Percentiles rank a stretch among this genome's conserved stretches.
Conservation (phyloP, 306 rosid genomes). For the Geum urbanum region DNA sequence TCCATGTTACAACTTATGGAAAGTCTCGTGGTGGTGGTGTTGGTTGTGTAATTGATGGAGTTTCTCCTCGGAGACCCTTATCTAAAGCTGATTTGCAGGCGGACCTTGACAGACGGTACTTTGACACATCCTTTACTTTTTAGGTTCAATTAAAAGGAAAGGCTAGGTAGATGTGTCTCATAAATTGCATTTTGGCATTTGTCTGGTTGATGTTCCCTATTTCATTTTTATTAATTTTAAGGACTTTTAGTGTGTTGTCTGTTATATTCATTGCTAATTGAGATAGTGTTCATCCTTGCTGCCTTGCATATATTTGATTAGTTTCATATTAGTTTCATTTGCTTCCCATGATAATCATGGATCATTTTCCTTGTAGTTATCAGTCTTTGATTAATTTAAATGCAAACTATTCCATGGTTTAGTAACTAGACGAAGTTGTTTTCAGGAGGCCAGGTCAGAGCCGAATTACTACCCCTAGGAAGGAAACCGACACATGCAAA, state of each 20-base stretch:
- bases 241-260: background rate
- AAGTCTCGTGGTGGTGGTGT: constrained; percentile 99
- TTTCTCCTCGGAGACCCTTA: constrained; percentile 81
- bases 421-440: constrained; percentile 22
- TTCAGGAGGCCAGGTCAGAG: constrained; percentile 99
- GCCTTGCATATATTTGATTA: background rate
- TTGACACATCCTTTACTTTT: constrained; percentile 8
- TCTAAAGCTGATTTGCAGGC: constrained; percentile 82
- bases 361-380: background rate
- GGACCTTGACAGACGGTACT: constrained; percentile 95
- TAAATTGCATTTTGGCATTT: background rate
- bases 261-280: background rate
- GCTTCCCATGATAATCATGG: background rate
- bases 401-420: constrained; percentile 20
- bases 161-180: background rate
- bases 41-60: constrained; percentile 97
- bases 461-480: constrained; percentile 96
- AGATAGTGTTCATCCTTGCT: constrained; percentile 13
- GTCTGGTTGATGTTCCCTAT: background rate
- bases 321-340: background rate
- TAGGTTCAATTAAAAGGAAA: background rate
- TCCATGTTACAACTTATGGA: constrained; percentile 87
- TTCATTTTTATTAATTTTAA: background rate
- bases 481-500: constrained; percentile 92
- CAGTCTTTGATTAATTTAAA: constrained; percentile 22